Percentiles rank a stretch among this genome's conserved stretches.
Conservation (phyloP, 805 yeast species). For the Wickerhamomyces subpelliculosus region DNA sequence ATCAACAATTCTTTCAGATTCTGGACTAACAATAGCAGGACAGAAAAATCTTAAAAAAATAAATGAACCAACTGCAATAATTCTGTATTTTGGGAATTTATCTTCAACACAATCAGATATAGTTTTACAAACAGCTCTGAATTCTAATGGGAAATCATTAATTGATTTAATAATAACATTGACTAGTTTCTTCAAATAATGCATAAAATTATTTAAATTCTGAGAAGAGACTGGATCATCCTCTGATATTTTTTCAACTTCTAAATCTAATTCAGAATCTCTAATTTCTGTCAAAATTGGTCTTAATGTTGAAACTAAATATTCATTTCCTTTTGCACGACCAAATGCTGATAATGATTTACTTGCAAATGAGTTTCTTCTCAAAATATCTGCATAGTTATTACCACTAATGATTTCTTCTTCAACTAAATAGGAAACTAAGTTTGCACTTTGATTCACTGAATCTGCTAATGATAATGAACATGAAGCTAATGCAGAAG, state of each 20-base stretch:
- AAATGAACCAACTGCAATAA: conserved; percentile 78
- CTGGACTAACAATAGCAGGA: conserved; percentile 90
- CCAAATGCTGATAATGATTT: conserved; percentile 68
- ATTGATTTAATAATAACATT: conserved; percentile 52
- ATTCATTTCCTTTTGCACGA: conserved; percentile 55
- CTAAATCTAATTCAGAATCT: conserved; percentile 46
- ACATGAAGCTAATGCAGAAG: conserved; percentile 64
- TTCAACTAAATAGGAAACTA: conserved; percentile 48
- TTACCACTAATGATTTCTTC: conserved; percentile 57
- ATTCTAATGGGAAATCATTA: conserved; percentile 58
- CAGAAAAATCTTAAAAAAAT: conserved; percentile 74
- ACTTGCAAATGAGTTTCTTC: conserved; percentile 80
- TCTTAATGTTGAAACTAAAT: conserved; percentile 43
- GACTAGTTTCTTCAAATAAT: conserved; percentile 49
- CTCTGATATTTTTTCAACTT: conserved; percentile 47
- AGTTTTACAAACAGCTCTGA: conserved; percentile 63
- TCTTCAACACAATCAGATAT: conserved; percentile 49
- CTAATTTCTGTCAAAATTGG: conserved; percentile 52
- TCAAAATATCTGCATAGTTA: conserved; percentile 63
- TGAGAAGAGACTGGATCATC: conserved; percentile 32
- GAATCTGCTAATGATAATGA: conserved; percentile 47
- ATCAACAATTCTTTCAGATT: conserved; percentile 34
- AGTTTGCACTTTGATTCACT: conserved; percentile 33
- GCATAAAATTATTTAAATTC: conserved; percentile 42
- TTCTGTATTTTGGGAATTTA: conserved; percentile 62